Conservation (phyloP, 2,329 filamentous ascomycete species). For the Ophiocordyceps camponoti-saundersi region DNA sequence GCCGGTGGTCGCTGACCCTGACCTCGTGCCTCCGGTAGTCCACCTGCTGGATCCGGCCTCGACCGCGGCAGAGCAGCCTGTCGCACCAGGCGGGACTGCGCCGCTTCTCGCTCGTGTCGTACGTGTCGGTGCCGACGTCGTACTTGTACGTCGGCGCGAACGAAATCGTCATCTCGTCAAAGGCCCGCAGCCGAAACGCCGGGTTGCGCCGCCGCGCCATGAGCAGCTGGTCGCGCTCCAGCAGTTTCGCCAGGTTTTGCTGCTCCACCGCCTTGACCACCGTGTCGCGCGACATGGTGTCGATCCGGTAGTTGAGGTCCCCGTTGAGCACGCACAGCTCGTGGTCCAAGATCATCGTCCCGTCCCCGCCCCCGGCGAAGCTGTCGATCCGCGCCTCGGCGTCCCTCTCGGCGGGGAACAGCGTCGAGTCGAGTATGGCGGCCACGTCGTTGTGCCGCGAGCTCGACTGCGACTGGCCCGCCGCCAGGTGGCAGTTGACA, state of each 20-base stretch:
- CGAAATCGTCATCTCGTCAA: conserved; percentile 77
- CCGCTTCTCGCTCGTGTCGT: conserved; percentile 90
- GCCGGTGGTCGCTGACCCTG: conserved; percentile 78
- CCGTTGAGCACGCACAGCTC: conserved; percentile 95
- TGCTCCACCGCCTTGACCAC: conserved; percentile 73
- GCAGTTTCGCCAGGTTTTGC: conserved; percentile 66
- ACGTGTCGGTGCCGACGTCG: conserved; percentile 84
- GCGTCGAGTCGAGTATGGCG: conserved; percentile 64
- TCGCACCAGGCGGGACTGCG: conserved; percentile 94
- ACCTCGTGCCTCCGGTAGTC: conserved; percentile 86
- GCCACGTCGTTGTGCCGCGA: conserved; percentile 87
- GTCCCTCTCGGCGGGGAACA: conserved; percentile 59
- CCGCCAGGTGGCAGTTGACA: conserved; percentile 92
- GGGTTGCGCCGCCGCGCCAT: conserved; percentile 81
- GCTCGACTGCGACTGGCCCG: conserved; percentile 78
- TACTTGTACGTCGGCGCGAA: conserved; percentile 98
- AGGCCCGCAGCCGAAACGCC: conserved; percentile 72
- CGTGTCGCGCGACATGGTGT: conserved; percentile 86
- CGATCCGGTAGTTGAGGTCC: conserved; percentile 95
- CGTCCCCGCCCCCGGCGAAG: conserved; percentile 85
- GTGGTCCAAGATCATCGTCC: conserved; percentile 86
- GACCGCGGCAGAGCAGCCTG: conserved; percentile 69
- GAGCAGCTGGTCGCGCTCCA: conserved; percentile 86
- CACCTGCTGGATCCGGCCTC: conserved; percentile 68
- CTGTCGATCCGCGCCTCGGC: conserved; percentile 52